Evolutionary conservation across 2,329 filamentous ascomycete genomes (phyloP).

Genomic region (Zelopaecilomyces penicillatus): DNA sequence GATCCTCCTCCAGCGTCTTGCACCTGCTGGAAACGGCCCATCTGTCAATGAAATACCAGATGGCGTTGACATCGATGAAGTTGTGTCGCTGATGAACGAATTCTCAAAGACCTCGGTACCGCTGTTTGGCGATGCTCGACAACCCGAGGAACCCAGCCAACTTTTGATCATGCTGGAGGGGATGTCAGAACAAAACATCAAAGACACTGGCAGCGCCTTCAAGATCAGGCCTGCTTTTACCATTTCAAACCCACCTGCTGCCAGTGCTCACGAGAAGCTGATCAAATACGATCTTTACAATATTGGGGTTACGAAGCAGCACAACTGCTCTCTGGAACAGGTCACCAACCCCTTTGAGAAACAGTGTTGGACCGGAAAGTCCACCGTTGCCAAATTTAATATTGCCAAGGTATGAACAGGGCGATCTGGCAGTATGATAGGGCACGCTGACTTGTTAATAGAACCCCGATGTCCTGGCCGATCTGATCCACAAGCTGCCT

Average conservation of each 20-base stretch:
- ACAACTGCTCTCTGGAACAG: conserved; percentile 30
- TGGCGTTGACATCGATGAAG: conserved; percentile 33
- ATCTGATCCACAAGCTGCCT: conserved; percentile 36
- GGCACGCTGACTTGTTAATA: conserved; percentile 13
- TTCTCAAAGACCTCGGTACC: conserved; percentile 46
- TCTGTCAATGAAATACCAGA: conserved; percentile 38
- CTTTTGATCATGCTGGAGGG: conserved; percentile 54
- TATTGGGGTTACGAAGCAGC: conserved; percentile 26
- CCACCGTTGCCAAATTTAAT: conserved; percentile 36
- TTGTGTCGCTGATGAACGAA: conserved; percentile 48
- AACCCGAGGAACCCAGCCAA: conserved; percentile 35
- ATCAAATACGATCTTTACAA: conserved; percentile 33
- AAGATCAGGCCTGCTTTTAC: conserved; percentile 38
- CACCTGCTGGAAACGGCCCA: conserved; percentile 37
- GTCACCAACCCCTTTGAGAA: conserved; percentile 34
- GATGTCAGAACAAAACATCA: conserved; percentile 37
- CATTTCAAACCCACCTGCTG: conserved; percentile 37
- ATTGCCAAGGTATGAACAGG: conserved; percentile 30
- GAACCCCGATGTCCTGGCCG: conserved; percentile 33
- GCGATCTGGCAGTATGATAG: not conserved
- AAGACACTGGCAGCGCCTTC: conserved; percentile 31
- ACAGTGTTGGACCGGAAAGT: conserved; percentile 36
- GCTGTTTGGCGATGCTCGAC: conserved; percentile 37
- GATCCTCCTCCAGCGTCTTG: conserved; percentile 50
- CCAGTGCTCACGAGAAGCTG: conserved; percentile 33